phyloP scores from a whole-genome alignment of 495 filamentous ascomycete species.

The Tuber brumale region DNA sequence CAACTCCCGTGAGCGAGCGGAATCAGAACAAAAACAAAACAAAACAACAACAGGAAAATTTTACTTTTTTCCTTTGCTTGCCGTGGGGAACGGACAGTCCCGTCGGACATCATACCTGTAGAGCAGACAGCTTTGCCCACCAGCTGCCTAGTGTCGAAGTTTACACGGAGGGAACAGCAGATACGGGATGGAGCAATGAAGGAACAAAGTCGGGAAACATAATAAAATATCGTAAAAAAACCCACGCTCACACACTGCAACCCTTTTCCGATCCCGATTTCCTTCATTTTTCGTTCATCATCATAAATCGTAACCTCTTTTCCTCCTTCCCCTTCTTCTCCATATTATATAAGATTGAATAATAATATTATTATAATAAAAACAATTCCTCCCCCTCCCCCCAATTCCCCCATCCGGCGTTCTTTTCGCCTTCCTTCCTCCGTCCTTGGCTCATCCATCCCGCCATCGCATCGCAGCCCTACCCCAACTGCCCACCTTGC shows the following conservation, averaged over 20 bases:
- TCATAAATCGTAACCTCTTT: neutral
- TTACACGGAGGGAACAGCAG: neutral
- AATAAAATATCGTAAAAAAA: constrained; percentile 5
- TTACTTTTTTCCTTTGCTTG: neutral
- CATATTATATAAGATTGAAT: neutral
- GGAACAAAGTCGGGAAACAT: neutral
- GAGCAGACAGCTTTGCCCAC: neutral
- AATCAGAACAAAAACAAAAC: neutral
- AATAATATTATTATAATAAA: neutral
- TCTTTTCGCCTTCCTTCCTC: neutral
- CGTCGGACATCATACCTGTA: neutral
- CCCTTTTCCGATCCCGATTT: neutral
- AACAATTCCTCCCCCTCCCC: neutral
- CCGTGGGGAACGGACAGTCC: neutral
- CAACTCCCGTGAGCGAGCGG: constrained; percentile 1
- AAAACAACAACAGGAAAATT: neutral
- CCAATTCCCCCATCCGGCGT: neutral
- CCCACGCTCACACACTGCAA: neutral
- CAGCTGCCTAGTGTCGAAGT: neutral
- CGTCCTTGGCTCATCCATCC: neutral
- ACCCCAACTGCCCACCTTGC: neutral
- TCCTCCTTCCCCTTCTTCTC: neutral
- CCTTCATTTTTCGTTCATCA: neutral
- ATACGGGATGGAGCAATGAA: neutral
- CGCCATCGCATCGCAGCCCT: constrained; percentile 4